Conservation (phyloP, 2,329 filamentous ascomycete genomes). For the Ophidiomyces ophidiicola region DNA sequence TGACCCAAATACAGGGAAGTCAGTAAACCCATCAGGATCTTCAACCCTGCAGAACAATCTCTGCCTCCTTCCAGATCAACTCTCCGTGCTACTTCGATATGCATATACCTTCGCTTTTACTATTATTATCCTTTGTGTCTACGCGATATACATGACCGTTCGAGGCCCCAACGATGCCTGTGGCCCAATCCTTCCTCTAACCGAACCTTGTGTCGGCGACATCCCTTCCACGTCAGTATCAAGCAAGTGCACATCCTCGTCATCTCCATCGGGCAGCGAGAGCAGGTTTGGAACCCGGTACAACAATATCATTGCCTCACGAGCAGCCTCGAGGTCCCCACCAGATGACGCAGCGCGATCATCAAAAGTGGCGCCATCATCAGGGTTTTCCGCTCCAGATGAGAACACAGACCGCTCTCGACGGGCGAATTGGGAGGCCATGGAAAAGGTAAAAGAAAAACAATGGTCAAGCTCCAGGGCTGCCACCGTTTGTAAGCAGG, state of each 20-base stretch:
- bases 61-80: conserved; percentile 79
- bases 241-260: conserved; percentile 19
- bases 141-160: conserved; percentile 29
- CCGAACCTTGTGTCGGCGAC: conserved; percentile 18
- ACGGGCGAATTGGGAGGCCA: conserved; percentile 22
- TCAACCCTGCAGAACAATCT: conserved; percentile 74
- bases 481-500: conserved; percentile 2
- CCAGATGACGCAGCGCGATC: conserved; percentile 6
- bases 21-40: conserved; percentile 17
- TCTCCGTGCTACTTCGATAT: conserved; percentile 74
- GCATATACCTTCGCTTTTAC: conserved; percentile 48
- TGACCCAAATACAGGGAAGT: conserved; percentile 39
- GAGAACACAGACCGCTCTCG: conserved; percentile 5
- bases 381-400: conserved; percentile 4
- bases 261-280: conserved; percentile 10
- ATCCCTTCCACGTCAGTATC: conserved; percentile 22
- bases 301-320: conserved; percentile 7
- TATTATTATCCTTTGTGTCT: conserved; percentile 35
- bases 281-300: conserved; percentile 11
- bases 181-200: conserved; percentile 22
- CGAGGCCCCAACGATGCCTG: conserved; percentile 16
- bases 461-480: conserved; percentile 3
- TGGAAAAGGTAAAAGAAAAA: conserved; percentile 24
- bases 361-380: conserved; percentile 10
- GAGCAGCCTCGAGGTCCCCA: conserved; percentile 8